Percentiles rank a stretch among this genome's conserved stretches.
Conservation (phyloP, 306 rosid genomes). For the Castanea mollissima region DNA sequence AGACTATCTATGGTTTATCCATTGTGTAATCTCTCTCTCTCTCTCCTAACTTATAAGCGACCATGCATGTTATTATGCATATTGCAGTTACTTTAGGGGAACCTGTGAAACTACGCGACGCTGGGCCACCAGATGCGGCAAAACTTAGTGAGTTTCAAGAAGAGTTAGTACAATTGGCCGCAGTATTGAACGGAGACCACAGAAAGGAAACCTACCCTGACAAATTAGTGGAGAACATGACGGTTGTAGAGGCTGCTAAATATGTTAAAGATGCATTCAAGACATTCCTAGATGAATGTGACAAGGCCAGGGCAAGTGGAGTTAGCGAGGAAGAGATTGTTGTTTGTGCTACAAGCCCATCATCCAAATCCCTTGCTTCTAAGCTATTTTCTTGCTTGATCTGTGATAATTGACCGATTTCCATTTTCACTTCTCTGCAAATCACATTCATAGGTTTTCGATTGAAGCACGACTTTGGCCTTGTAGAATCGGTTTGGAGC, state of each 20-base stretch:
- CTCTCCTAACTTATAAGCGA: no score
- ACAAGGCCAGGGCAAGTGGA: constrained; percentile 53
- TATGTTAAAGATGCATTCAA: constrained; percentile 46
- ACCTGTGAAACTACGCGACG: constrained; percentile 46
- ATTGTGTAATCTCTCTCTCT: no score
- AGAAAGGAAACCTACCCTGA: constrained; percentile 42
- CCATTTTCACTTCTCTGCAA: neutral
- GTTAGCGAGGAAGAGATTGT: constrained; percentile 48
- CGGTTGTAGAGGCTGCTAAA: constrained; percentile 44
- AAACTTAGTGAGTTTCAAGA: constrained; percentile 57
- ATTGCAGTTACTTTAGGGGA: constrained; percentile 45
- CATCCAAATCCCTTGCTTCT: constrained; percentile 27
- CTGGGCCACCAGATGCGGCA: constrained; percentile 29
- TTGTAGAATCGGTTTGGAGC: neutral
- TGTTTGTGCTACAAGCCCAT: constrained; percentile 20
- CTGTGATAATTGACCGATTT: constrained; percentile 34
- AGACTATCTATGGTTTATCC: no score
- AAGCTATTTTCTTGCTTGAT: constrained; percentile 51
- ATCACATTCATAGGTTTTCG: neutral
- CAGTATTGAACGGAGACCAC: constrained; percentile 60
- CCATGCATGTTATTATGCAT: neutral
- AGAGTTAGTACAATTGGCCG: constrained; percentile 63
- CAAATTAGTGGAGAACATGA: constrained; percentile 50
- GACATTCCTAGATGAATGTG: constrained; percentile 46
- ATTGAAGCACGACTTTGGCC: neutral